phyloP scores from a whole-genome alignment of 2,329 filamentous ascomycete genomes.

The Calonectria pseudoreteaudii region DNA sequence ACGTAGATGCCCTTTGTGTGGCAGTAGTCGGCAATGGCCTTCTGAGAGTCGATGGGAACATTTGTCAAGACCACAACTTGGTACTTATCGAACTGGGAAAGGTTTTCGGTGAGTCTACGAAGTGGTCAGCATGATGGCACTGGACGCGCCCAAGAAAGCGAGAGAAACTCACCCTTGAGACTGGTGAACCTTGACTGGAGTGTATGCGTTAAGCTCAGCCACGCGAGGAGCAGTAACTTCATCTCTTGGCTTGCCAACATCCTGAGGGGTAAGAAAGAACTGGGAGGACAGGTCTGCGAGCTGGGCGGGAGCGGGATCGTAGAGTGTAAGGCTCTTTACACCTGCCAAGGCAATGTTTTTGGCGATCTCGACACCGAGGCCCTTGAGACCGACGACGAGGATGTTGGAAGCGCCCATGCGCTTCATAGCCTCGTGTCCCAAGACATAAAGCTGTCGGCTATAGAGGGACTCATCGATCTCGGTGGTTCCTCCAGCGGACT shows the following conservation, averaged over 20 bases:
- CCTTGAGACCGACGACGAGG: constrained; percentile 90
- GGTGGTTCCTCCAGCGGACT: constrained; percentile 64
- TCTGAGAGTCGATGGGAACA: constrained; percentile 82
- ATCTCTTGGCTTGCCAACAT: constrained; percentile 93
- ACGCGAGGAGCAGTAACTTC: constrained; percentile 88
- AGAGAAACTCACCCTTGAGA: constrained; percentile 60
- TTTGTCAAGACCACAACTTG: constrained; percentile 94
- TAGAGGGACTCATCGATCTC: constrained; percentile 81
- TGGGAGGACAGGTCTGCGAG: constrained; percentile 95
- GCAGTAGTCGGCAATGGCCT: constrained; percentile 90
- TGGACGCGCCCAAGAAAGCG: neutral
- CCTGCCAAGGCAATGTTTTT: constrained; percentile 99
- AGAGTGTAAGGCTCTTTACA: constrained; percentile 95
- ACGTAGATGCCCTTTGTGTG: constrained; percentile 94
- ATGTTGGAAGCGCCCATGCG: constrained; percentile 98
- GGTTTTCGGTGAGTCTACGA: constrained; percentile 76
- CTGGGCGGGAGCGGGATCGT: constrained; percentile 86
- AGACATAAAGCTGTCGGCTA: constrained; percentile 79
- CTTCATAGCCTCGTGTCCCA: constrained; percentile 91
- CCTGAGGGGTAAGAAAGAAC: constrained; percentile 91
- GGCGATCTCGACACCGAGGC: constrained; percentile 95
- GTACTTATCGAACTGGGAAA: constrained; percentile 87
- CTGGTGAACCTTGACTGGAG: constrained; percentile 84
- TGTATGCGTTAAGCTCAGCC: constrained; percentile 96
- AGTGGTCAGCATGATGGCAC: constrained; percentile 35